Conservation (phyloP, 129 eudicot genomes). For the Flaveria brownii region DNA sequence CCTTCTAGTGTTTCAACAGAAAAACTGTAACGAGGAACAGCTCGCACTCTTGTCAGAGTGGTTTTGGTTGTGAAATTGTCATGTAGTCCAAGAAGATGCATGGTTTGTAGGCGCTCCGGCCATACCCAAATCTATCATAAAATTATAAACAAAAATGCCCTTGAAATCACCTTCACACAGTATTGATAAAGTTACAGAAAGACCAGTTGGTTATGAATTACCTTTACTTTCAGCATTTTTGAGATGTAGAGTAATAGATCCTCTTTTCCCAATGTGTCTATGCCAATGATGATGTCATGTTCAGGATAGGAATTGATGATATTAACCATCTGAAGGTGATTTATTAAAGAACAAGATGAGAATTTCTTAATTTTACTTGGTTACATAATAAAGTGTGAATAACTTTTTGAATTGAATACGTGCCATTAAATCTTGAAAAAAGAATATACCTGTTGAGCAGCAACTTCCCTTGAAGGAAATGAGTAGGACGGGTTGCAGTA, state of each 20-base stretch:
- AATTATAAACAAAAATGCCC: slow-evolving; percentile 1
- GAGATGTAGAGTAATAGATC: slow-evolving; percentile 78
- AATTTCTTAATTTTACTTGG: not conserved
- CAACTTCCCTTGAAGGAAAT: slow-evolving; percentile 78
- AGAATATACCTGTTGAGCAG: slow-evolving; percentile 70
- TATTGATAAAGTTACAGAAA: not conserved
- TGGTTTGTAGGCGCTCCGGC: slow-evolving; percentile 87
- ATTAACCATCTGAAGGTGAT: slow-evolving; percentile 58
- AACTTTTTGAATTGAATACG: not conserved
- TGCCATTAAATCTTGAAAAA: not conserved
- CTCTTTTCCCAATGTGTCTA: slow-evolving; percentile 90
- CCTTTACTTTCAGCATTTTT: slow-evolving; percentile 64
- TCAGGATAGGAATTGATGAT: slow-evolving; percentile 71
- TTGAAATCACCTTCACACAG: not conserved
- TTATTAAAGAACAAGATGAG: slow-evolving; percentile 16
- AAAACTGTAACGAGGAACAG: slow-evolving; percentile 94
- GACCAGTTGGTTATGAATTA: slow-evolving; percentile 28
- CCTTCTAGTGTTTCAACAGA: slow-evolving; percentile 69
- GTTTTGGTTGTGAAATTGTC: slow-evolving; percentile 79
- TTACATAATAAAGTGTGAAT: slow-evolving; percentile 1
- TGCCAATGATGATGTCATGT: slow-evolving; percentile 76
- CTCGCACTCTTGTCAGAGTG: slow-evolving; percentile 82
- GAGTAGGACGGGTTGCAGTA: slow-evolving; percentile 72
- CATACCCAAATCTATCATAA: slow-evolving; percentile 82
- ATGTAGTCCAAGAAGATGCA: slow-evolving; percentile 85